These are phyloP conservation scores for Trametes versicolor DNA, from an alignment of 1,284 basidiomycete species.

Conservation along the genomic window DNA sequence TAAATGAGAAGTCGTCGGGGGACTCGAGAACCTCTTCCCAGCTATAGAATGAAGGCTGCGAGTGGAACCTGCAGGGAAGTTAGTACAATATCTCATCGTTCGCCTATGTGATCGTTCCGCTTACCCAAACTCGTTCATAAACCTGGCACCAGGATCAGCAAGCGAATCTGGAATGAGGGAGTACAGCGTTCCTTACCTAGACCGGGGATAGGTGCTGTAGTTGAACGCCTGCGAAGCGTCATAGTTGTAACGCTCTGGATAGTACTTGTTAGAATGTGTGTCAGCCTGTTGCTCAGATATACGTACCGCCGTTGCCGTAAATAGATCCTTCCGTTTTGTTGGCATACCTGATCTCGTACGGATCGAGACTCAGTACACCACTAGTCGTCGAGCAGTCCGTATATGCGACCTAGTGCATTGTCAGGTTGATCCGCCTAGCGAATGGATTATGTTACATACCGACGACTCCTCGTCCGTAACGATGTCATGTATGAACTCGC, in stretches of 20 bases:
- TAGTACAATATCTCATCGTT: too few species aligned
- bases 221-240: conserved; percentile 64
- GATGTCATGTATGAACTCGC: conserved; percentile 61
- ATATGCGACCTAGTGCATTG: conserved; percentile 68
- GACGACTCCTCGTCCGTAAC: conserved; percentile 58
- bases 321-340: conserved; percentile 62
- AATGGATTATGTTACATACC: conserved; percentile 41
- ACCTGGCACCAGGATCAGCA: conserved; percentile 43
- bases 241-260: conserved; percentile 63
- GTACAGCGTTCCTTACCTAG: conserved; percentile 47
- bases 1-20: conserved; percentile 64
- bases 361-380: conserved; percentile 65
- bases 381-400: conserved; percentile 71
- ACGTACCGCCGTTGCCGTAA: conserved; percentile 65
- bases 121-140: conserved; percentile 71
- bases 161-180: neutral
- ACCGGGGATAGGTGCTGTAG: conserved; percentile 62
- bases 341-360: conserved; percentile 61
- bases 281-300: too few species aligned
- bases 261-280: neutral
- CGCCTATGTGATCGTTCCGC: conserved; percentile 14
- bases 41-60: conserved; percentile 70
- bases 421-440: too few species aligned
- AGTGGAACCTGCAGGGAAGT: conserved; percentile 59
- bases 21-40: conserved; percentile 67